Evolutionary conservation across 352 stramenopile genomes (phyloP).

Genomic region (Globisporangium mamillatum): DNA sequence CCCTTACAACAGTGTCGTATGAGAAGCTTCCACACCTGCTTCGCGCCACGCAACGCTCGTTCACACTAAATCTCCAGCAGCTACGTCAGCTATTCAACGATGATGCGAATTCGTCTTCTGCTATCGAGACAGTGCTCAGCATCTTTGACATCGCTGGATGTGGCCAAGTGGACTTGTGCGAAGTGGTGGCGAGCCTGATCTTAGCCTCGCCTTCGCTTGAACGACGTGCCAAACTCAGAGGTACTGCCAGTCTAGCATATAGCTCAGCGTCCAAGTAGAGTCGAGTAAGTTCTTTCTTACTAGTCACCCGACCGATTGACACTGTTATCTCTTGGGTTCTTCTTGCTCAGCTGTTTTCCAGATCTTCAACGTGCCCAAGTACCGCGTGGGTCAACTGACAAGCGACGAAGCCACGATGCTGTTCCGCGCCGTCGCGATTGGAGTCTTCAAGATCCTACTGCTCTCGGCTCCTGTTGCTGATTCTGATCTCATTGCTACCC

Average conservation of each 20-base stretch:
- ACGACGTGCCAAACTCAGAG: slow-evolving; percentile 19
- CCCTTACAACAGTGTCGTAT: background rate
- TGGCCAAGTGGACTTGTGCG: slow-evolving; percentile 21
- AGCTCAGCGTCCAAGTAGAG: too few relatives aligned
- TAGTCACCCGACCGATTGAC: too few relatives aligned
- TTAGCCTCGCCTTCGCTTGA: slow-evolving; percentile 21
- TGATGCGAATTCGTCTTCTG: background rate
- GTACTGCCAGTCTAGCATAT: slow-evolving; percentile 3
- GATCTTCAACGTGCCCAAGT: slow-evolving; percentile 32
- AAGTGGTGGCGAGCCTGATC: slow-evolving; percentile 22
- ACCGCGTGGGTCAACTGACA: slow-evolving; percentile 25
- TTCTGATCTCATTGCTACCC: too few relatives aligned
- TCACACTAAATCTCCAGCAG: background rate
- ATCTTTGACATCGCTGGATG: slow-evolving; percentile 18
- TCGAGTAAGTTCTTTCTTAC: background rate
- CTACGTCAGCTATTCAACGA: background rate
- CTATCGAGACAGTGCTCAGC: slow-evolving; percentile 14
- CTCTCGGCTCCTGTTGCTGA: background rate
- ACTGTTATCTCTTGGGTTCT: too few relatives aligned
- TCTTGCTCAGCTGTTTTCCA: slow-evolving; percentile 24
- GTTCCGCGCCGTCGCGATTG: slow-evolving; percentile 21
- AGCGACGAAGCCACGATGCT: slow-evolving; percentile 33
- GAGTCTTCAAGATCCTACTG: slow-evolving; percentile 15
- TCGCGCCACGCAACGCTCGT: background rate
- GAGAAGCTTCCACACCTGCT: background rate